Evolutionary conservation across 139 green algal species (phyloP).

Genomic region (Micractinium sp.): DNA sequence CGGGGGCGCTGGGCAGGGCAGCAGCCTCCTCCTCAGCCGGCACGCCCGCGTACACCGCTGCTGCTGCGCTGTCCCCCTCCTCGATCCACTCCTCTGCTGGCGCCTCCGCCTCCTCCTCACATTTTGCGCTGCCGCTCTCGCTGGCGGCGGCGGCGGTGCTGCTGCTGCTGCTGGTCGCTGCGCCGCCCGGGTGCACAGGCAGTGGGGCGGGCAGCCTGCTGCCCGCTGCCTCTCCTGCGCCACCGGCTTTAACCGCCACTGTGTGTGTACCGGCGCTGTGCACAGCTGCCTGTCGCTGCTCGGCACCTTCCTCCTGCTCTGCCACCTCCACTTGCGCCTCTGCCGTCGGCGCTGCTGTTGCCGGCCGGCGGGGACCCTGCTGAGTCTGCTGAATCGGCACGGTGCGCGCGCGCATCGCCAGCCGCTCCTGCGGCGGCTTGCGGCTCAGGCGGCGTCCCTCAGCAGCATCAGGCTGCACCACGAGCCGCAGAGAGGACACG

Average conservation of each 20-base stretch:
- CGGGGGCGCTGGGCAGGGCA: neutral
- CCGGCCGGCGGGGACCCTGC: neutral
- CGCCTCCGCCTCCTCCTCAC: neutral
- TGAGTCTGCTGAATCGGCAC: neutral
- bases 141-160: neutral
- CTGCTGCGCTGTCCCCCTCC: neutral
- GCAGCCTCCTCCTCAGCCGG: neutral
- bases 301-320: neutral
- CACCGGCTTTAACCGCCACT: neutral
- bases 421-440: neutral
- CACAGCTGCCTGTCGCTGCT: neutral
- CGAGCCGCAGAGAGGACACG: neutral
- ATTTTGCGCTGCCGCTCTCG: neutral
- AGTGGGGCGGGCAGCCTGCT: neutral
- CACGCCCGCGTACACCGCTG: neutral
- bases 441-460: constrained; percentile 10
- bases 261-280: neutral
- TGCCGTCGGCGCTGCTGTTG: neutral
- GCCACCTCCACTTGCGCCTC: neutral
- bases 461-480: neutral
- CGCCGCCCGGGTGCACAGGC: neutral
- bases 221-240: neutral
- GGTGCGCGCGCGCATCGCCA: neutral
- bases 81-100: neutral
- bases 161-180: neutral